Evolutionary conservation across 305 asterid species (phyloP).

Genomic region (Rubia tinctorum): DNA sequence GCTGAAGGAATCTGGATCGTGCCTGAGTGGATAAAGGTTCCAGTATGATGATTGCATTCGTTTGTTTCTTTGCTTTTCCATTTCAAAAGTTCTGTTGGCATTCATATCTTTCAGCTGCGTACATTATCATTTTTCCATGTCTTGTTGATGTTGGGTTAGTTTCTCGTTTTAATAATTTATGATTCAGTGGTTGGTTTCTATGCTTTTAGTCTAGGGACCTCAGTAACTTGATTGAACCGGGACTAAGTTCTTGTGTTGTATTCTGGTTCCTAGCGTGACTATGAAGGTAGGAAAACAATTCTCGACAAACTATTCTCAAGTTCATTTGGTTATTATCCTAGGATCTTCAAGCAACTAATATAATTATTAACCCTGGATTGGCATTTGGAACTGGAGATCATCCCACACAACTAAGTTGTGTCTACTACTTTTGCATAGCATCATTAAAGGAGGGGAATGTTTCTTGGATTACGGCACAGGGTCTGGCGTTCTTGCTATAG

Average conservation of each 20-base stretch:
- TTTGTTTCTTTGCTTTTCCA: constrained; percentile 14
- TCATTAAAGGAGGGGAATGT: constrained; percentile 71
- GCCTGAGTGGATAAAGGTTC: constrained; percentile 84
- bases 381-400: constrained; percentile 99
- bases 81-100: constrained; percentile 9
- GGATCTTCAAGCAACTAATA: constrained; percentile 74
- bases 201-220: neutral
- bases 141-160: neutral
- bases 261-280: constrained; percentile 1
- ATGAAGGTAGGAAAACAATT: neutral
- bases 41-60: constrained; percentile 49
- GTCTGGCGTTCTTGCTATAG: constrained; percentile 88
- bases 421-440: constrained; percentile 53
- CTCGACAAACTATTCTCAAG: neutral
- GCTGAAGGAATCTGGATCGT: constrained; percentile 81
- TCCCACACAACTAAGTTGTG: constrained; percentile 85
- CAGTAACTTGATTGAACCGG: neutral
- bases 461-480: constrained; percentile 97
- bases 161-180: neutral
- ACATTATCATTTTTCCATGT: neutral
- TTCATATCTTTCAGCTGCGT: constrained; percentile 11
- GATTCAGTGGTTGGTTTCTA: neutral
- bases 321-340: constrained; percentile 27
- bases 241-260: constrained; percentile 1
- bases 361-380: constrained; percentile 83